Base-by-base conservation (phyloP, 192 early-diverging fungal species). In the Piromyces finnis region DNA sequence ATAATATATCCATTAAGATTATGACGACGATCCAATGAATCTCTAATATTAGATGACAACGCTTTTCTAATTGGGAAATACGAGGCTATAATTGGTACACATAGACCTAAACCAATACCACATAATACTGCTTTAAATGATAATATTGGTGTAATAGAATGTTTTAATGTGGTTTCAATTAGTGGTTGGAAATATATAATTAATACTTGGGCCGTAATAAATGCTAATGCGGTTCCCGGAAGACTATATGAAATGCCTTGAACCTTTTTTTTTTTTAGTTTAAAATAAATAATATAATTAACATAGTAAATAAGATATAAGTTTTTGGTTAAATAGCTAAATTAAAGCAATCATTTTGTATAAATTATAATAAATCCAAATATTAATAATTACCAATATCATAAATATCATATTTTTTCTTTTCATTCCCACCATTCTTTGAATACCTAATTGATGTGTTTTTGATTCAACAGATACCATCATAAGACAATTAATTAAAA, bases 401-500 rank as follows among this genome's bases (percentile, higher is more conserved):
- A 81, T 39, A 29, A 77, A 27, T 29, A 83, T 28, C n/a, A 81
- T 77, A 14, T 37, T 59, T 77, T n/a, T 29, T 27, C 84, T 77
- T 27, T 78, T 79, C 77, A 82, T 81, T 27, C 84, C 84, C 30
- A 85, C 78, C 84, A 85, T 85, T 30, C 84, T 59, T 30, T 83
- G 41, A 29, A 85, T 81, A 27, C 82, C 84, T 77, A 85, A 78
- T 51, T 85, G 82, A 77, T 82, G 82, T 4, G 82, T 82, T 37
- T 79, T 78, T 29, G 84, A 82, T 79, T 85, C 82, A 4, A 85
- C 84, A 28, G 83, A 85, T n/a, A 83, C 83, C 83, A 85, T 83
- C 32, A 85, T 30, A 59, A 85, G 32, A 78, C 81, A 83, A 79
- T 85, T 83, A 29, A 85, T 83, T 78, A 85, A 78, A 35, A 85